Base-by-base conservation (phyloP, 2,329 filamentous ascomycete species). In the Incumbomyces lentus region DNA sequence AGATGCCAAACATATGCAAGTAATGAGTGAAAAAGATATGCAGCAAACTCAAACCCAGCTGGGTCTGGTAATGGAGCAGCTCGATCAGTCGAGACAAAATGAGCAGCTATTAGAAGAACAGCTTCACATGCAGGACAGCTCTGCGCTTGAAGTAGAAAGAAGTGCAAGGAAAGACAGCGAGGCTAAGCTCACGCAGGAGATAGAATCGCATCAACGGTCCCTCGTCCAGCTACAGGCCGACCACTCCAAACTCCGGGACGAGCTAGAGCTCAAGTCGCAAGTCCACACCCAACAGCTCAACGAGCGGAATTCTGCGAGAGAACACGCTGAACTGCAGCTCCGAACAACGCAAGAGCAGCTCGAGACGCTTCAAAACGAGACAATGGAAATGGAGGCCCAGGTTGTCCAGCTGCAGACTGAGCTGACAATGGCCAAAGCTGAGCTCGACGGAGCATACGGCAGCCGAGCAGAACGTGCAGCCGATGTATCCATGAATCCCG, bases 401-500 rank as follows among this genome's bases (percentile, higher is more conserved):
- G 71, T 84, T 42, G 79, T 82, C 2, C 72, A 77, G 44, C 68
- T 82, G 5, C 80, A 79, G 31, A 85, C 81, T 2, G 82, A 96
- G 68, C 75, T 96, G 35, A 93, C 90, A n/a, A 82, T 96, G 55
- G 87, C 85, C 19, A 79, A 81, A 59, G 86, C 89, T 44, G 90
- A 96, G 64, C 84, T 96, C 19, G 92, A 95, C 58, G 87, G 87
- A 52, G 93, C 94, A 60, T 95, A 96, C 61, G 92, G 92, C 34
- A 77, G 74, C n/a, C 72, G 81, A 43, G 75, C 79, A 8, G 72
- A 85, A 60, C 76, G 82, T 29, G 79, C 80, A 11, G 81, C 79
- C n/a, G 79, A 82, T 60, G 75, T 75, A 10, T 76, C 76, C 8
- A 54, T 54, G 53, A 77, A 78, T 41, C 75, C 73, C 2, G 69